Evolutionary conservation across 2,329 filamentous ascomycete genomes (phyloP).

Genomic region (Alternaria arborescens): DNA sequence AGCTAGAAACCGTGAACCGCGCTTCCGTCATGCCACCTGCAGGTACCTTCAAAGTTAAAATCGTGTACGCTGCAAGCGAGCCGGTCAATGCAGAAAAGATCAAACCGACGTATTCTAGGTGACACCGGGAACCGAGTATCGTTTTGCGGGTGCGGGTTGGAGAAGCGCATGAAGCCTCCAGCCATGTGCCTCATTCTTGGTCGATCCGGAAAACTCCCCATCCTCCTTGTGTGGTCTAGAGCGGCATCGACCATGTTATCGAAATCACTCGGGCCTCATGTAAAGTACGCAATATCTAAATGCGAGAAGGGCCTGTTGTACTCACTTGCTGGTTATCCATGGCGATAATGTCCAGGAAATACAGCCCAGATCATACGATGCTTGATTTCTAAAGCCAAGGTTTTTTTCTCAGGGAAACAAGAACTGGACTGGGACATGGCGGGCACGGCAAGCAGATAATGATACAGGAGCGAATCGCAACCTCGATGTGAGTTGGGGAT

Average conservation of each 20-base stretch:
- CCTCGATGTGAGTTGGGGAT: not conserved
- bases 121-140: constrained; percentile 4
- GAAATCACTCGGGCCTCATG: not conserved
- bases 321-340: not conserved
- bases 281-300: not conserved
- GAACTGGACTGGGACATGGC: not conserved
- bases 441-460: not conserved
- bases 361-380: not conserved
- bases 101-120: not conserved
- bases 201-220: not conserved
- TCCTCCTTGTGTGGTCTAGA: not conserved
- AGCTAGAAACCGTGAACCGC: not conserved
- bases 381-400: constrained; percentile 2
- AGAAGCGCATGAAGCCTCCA: not conserved
- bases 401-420: not conserved
- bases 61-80: not conserved
- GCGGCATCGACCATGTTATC: not conserved
- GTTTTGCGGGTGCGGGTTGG: not conserved
- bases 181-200: not conserved
- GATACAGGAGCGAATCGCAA: constrained; percentile 2
- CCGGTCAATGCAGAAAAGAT: not conserved
- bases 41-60: constrained; percentile 4
- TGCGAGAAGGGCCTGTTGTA: not conserved
- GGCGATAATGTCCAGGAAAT: not conserved
- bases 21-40: not conserved